Percentiles rank a stretch among this genome's conserved stretches.
Conservation (phyloP, 306 rosid genomes). For the Crotalaria pallida region DNA sequence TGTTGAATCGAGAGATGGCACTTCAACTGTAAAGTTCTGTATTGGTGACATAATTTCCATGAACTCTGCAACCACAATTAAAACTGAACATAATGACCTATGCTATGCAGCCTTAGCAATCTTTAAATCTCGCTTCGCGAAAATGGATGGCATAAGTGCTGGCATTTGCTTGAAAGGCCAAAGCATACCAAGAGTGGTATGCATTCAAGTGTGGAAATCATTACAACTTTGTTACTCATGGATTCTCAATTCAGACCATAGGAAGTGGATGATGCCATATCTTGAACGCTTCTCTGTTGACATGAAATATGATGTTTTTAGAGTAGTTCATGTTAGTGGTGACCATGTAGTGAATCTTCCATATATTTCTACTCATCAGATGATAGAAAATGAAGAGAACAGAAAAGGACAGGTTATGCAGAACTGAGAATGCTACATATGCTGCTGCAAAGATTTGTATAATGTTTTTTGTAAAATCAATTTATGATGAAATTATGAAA, state of each 20-base stretch:
- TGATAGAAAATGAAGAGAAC: slow-evolving; percentile 31
- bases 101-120: slow-evolving; percentile 48
- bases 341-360: slow-evolving; percentile 27
- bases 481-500: not conserved
- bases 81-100: slow-evolving; percentile 31
- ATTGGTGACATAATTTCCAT: slow-evolving; percentile 51
- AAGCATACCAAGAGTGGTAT: slow-evolving; percentile 32
- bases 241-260: slow-evolving; percentile 39
- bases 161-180: slow-evolving; percentile 60
- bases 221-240: slow-evolving; percentile 54
- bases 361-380: slow-evolving; percentile 12
- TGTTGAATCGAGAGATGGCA: slow-evolving; percentile 59
- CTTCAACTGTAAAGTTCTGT: slow-evolving; percentile 33
- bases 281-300: slow-evolving; percentile 45
- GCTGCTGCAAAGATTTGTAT: not conserved
- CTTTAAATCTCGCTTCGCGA: slow-evolving; percentile 38
- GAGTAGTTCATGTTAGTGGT: slow-evolving; percentile 48
- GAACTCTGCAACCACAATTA: slow-evolving; percentile 13
- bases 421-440: not conserved
- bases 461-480: not conserved
- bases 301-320: slow-evolving; percentile 55
- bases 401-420: slow-evolving; percentile 30
- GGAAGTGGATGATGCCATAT: slow-evolving; percentile 43
- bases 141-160: slow-evolving; percentile 38
- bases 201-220: slow-evolving; percentile 62